Evolutionary conservation across 208 protist species (phyloP), one percentile per base, ranked within the genome.

Genomic region (Trypanosoma conorhini): DNA sequence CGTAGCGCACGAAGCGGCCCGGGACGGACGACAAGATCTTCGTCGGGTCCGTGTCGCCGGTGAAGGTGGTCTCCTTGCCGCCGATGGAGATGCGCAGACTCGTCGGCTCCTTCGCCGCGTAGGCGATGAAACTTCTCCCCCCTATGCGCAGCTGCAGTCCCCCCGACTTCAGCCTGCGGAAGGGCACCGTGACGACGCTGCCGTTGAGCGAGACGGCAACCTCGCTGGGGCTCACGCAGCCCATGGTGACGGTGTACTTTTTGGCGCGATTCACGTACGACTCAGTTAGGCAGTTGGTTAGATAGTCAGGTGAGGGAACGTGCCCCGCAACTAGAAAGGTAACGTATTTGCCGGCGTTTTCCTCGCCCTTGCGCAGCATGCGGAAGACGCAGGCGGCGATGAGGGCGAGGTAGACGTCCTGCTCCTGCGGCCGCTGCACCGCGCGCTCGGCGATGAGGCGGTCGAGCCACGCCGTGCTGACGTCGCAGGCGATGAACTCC

Each of bases 1-100:
- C 75, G 80, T 97, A 99, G 38, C 96, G 89, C 21, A 99, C 94
- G 3, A 99, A 82, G 65, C 98, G 98, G 63, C 98, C 98, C 3
- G 97, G 95, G 24, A 98, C 95, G 58, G 80, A 83, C 21, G 98
- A 88, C 62, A 89, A 79, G 2, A 99, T 78, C 70, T 97, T 91
- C 0, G 97, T 96, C 28, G 98, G 98, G 78, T 99, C 98, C 42
- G 92, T 77, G 65, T 98, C 97, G 64, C 96, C 91, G 22, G 93
- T 91, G 64, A 99, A 96, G 59, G 95, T 88, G 51, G 89, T 94
- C 10, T 95, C 96, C 56, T 86, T 84, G 22, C 94, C 90, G 62
- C 97, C 84, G 54, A 99, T 93, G 1, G 83, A 93, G 51, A 99
- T 82, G 76, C 89, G 88, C 13, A 99, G 78, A 56, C 89, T 88